Base-by-base conservation (phyloP, 2,329 filamentous ascomycete species). In the Dryadomyces quercus-mongolicae region DNA sequence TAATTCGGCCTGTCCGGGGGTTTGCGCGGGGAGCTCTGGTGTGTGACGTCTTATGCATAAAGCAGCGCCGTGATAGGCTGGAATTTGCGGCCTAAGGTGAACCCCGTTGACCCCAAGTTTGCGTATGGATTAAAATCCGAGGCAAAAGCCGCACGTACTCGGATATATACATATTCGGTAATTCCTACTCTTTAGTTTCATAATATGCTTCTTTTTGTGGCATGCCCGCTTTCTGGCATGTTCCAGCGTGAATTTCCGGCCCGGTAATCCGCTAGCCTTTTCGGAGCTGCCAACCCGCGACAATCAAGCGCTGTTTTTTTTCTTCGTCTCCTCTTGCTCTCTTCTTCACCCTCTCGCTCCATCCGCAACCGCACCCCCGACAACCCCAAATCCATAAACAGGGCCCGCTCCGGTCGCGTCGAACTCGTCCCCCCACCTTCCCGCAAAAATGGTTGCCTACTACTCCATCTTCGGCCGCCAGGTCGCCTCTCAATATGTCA, bases 401-500 rank as follows among this genome's bases (percentile, higher is more conserved):
- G 18, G 25, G n/a, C 38, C 15, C 25, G 13, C 46, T 49, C 34
- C 34, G 15, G 22, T 45, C 48, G 43, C 15, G 42, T 51, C 52
- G 22, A 40, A 7, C 62, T 62, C 58, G 58, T 60, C 58, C 56
- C 57, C 53, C 56, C 56, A 58, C 57, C 54, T 54, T 55, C 55
- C 56, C 60, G 54, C 57, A 60, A 62, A 59, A 56, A 76, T 76
- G 73, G 71, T 72, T 61, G 65, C 68, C 60, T 70, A 67, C 62
- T 82, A 82, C 72, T 74, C 66, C 61, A 71, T 82, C 63, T 70
- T 78, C 67, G 79, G 79, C 70, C 74, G 72, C 66, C 74, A 81
- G 68, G 68, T 82, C 67, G 79, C 72, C 71, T 79, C 78, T 59
- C 79, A 82, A 72, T 74, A 79, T 70, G 79, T 82, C 63, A 65